A percentile compares a stretch with the other conserved stretches of the same genome.
These are phyloP conservation scores for Aspergillus felis DNA, from an alignment of 2,329 filamentous ascomycete genomes.

Conservation along the genomic window DNA sequence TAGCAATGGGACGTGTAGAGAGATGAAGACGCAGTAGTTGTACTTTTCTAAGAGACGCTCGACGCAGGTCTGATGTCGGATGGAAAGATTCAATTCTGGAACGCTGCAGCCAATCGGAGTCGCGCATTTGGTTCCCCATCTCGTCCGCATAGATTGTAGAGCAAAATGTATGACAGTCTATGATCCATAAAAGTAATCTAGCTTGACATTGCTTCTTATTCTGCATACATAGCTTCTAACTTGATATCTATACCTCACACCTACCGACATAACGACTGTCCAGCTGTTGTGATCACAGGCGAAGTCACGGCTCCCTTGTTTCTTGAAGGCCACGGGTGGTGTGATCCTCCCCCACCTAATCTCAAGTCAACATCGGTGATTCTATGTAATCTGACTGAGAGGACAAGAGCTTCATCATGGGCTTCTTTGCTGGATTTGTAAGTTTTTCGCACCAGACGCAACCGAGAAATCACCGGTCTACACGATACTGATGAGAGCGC, in stretches of 20 bases:
- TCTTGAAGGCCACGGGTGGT: not conserved
- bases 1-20: not conserved
- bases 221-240: not conserved
- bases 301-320: not conserved
- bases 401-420: conserved; percentile 48
- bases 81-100: conserved; percentile 30
- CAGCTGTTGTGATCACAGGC: not conserved
- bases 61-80: not conserved
- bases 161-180: not conserved
- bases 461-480: not conserved
- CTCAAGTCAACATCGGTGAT: not conserved
- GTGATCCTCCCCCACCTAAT: not conserved
- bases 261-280: not conserved
- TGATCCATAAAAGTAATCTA: not conserved
- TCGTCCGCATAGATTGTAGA: conserved; percentile 5
- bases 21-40: not conserved
- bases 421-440: conserved; percentile 72
- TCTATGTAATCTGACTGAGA: not conserved
- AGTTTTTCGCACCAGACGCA: conserved; percentile 29
- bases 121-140: conserved; percentile 18
- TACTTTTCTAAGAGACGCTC: conserved; percentile 1
- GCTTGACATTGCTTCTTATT: not conserved
- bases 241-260: not conserved
- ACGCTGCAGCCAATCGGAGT: conserved; percentile 33
- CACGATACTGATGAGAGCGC: conserved; percentile 3